Evolutionary conservation across 1,284 basidiomycete species (phyloP), one percentile per base, ranked within the genome.

Genomic region (Trametes sp.): DNA sequence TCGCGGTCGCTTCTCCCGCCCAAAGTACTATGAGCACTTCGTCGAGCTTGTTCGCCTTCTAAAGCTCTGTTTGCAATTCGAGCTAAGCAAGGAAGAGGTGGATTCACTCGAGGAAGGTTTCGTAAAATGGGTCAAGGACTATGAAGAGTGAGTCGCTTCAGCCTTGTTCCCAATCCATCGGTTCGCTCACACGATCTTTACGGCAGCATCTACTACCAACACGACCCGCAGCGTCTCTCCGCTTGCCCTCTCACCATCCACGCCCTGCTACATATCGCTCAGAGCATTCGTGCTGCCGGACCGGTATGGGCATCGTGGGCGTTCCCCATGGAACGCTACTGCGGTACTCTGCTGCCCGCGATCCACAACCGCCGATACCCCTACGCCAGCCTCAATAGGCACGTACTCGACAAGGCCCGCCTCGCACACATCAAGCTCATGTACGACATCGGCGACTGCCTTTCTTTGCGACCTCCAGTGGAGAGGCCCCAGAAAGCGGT

Each of bases 21-120:
- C 19, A 1, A 69, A 66, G 46, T 83, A 80, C 59, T 83, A 80
- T 61, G 61, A 71, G 0, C 82, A 85, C 64, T 82, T 84, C 60
- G 51, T 82, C 7, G 14, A 70, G 0, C 74, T 84, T 1, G 77
- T 82, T 21, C 49, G 61, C 2, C 71, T 84, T 1, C 60, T 83
- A 42, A 75, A 75, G 19, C 16, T 70, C 0, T 83, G 81, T 58
- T 73, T 84, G 1, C 71, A 81, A 55, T 81, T 81, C 53, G 73
- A 79, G 56, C 71, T 82, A 19, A 72, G 73, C 0, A 16, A 57
- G 0, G 68, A 63, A 0, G 77, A 84, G 19, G 68, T 83, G 9
- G 59, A 72, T 0, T 38, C 59, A 2, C 45, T 84, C 1, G 55
- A 73, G 2, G 23, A 53, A 2, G 78, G 77, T 0, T 78, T 84